Evolutionary conservation across 495 filamentous ascomycete genomes (phyloP), one percentile per base, ranked within the genome.

Genomic region (Cenococcum geophilum): DNA sequence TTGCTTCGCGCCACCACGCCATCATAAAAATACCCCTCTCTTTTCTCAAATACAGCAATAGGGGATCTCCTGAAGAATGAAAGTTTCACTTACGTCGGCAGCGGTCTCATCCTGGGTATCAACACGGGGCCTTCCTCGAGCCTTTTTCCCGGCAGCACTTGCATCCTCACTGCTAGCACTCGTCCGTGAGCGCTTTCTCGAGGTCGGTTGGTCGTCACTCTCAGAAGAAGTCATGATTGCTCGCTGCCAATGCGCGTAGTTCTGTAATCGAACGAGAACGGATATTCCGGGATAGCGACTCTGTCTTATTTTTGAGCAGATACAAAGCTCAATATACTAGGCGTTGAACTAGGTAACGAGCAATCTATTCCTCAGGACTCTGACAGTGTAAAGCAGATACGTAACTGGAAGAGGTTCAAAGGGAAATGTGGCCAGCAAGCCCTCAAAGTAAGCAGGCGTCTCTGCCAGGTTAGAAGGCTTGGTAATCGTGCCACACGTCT

Each of bases 31-130:
- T 32, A 6, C 2, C 27, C 27, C 6, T 32, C 27, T 32, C 27
- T 32, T 32, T 32, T 32, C 27, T 32, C 27, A n/a, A 18, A 47
- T 42, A 43, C 12, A 58, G 18, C 5, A 36, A 16, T 58, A n/a
- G 42, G 10, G 23, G 14, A 40, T 12, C 1, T 2, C 14, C 16
- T 4, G 5, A 57, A 61, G 43, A 25, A 36, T 47, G 22, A 45
- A 21, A 45, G 40, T 35, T 12, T 40, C 55, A 72, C 72, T 68
- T 51, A 74, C 72, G 66, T 75, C 74, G 8, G 71, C 74, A 43
- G 74, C 70, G 11, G 72, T 86, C 69, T 87, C 85, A 72, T 89
- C 86, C 60, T 84, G 82, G 22, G 81, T 81, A 59, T 89, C 83
- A 27, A 91, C 71, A n/a, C 87, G 75, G 6, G 87, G 87, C 42